Base-by-base conservation (phyloP, 2,329 filamentous ascomycete genomes). In the Xylaria sp. region DNA sequence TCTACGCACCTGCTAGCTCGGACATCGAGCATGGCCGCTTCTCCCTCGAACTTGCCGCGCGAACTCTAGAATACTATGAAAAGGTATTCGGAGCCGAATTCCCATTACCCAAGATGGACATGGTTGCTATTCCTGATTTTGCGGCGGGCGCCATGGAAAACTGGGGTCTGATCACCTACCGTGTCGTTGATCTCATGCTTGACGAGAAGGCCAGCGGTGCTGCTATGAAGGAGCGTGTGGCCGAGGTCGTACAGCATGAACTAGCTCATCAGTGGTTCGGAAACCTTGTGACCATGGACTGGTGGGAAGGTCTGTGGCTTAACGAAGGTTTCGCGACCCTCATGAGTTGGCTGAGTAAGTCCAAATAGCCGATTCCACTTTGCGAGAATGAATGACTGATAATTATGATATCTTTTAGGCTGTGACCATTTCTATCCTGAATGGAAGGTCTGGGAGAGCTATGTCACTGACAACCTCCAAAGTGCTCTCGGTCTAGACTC, bases 231-330 rank as follows among this genome's bases (percentile, higher is more conserved):
- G 90, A 97, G 77, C 87, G 92, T 38, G 90, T 97, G 50, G 93
- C 93, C 48, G 93, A 97, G 73, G 91, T 94, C 39, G 93, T 97
- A 22, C 92, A 97, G 79, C 93, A 97, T 76, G 93, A 97, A 73
- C 80, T 97, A 69, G 93, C 93, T 39, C 93, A 97, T 75, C 93
- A 97, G 74, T 97, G 93, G 93, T 97, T 97, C 69, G 93, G 93
- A 59, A 97, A 97, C 76, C 78, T 97, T 48, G 93, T 97, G 22
- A 97, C 93, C 48, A 97, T 97, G 92, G 92, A 96, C 72, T 97
- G 95, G 81, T 97, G 93, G 93, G 92, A 97, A 73, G 93, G 92
- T 50, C 78, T 97, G 7, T 97, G 93, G 93, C 83, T 97, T 49
- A 97, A 97, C 72, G 91, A 95, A 72, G 91, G 91, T 34, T 95